Base-by-base conservation (phyloP, 176 grass and related monocot genomes). In the Aegilops longissima region DNA sequence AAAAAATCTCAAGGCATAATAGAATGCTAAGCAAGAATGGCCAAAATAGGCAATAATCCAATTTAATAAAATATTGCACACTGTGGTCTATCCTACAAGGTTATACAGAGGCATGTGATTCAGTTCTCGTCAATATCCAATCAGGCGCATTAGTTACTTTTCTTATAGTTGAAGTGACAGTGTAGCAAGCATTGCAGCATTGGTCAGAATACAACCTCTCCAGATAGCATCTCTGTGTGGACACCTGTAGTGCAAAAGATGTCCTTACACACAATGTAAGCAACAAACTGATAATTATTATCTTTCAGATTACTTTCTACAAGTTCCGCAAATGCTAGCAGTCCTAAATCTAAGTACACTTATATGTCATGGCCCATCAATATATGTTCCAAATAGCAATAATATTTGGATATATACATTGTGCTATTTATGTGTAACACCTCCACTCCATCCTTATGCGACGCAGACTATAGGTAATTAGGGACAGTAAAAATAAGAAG, bases 81-180 rank as follows among this genome's bases (percentile, higher is more conserved):
- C 27, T 77, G 51, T 54, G 27, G 27, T 77, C 47, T 34, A 77
- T 77, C 27, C 4, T 77, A 9, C 18, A 27, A 31, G 73, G 24
- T 52, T 45, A 56, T 54, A 56, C 47, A 77, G 47, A 77, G 47
- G 47, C 47, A 77, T 56, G 47, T 5, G 4, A 30, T 62, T 39
- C 77, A 75, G 38, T 66, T 35, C 56, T 23, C 30, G 56, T 56
- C 23, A 72, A 79, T 80, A 86, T 73, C 21, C 11, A 65, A 20
- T 65, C 35, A 82, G 40, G 23, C 25, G 8, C 40, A 61, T 35
- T 67, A 67, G 31, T 64, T 58, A 29, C 1, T 20, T 76, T 66
- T 85, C 12, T 75, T 85, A 76, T 25, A 34, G 11, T 52, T 73
- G 36, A 75, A 58, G 31, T 56, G 44, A 1, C 29, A 74, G 11